A percentile compares a stretch with the other conserved stretches of the same genome.
Evolutionary conservation across 148 eudicot species (phyloP).

Genomic region (Vaccinium darrowii): DNA sequence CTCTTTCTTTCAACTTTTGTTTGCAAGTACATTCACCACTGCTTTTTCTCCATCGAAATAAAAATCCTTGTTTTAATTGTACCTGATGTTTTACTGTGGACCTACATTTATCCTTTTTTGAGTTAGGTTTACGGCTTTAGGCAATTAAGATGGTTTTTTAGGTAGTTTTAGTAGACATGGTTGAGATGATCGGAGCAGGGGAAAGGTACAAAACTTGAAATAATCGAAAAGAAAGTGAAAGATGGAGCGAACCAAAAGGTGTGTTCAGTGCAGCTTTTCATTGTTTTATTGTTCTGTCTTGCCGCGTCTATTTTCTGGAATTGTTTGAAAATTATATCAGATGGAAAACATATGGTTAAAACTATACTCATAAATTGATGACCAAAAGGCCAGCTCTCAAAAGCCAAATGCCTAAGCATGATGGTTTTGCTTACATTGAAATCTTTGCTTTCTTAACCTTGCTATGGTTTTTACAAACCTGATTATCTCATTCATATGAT

Average conservation of each 20-base stretch:
- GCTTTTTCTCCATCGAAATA: neutral
- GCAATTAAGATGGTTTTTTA: neutral
- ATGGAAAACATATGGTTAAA: neutral
- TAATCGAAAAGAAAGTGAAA: neutral
- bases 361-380: neutral
- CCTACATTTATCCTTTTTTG: no score
- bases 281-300: neutral
- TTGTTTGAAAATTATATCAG: neutral
- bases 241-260: neutral
- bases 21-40: neutral
- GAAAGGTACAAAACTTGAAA: neutral
- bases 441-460: neutral
- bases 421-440: neutral
- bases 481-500: constrained; percentile 30
- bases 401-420: neutral
- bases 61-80: no score
- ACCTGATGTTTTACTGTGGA: no score
- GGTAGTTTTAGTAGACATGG: neutral
- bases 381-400: neutral
- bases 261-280: neutral
- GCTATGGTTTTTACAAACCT: neutral
- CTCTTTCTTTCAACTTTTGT: neutral
- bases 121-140: neutral
- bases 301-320: neutral
- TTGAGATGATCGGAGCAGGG: neutral